These are phyloP conservation scores for Aspergillus flavus DNA, from an alignment of 2,329 filamentous ascomycete species.

Conservation along the genomic window DNA sequence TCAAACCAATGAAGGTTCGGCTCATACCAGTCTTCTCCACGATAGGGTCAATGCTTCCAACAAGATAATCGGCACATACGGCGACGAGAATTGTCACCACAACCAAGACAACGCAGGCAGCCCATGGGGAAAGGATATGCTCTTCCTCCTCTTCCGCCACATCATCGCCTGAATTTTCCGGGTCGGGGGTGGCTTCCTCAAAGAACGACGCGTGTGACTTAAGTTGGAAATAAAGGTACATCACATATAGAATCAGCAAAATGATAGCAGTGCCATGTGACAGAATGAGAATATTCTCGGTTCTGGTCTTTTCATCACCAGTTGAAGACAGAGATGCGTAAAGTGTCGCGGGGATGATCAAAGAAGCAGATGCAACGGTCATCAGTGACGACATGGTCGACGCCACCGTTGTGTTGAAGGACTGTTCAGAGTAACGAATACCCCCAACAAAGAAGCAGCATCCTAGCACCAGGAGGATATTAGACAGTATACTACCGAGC, in stretches of 20 bases:
- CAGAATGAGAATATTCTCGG: conserved; percentile 66
- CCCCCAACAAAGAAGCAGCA: conserved; percentile 80
- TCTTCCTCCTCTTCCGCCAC: conserved; percentile 51
- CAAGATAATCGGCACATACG: conserved; percentile 75
- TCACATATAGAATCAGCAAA: conserved; percentile 71
- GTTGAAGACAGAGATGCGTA: conserved; percentile 63
- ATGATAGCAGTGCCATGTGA: conserved; percentile 78
- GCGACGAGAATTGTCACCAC: conserved; percentile 70
- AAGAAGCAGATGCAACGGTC: conserved; percentile 73
- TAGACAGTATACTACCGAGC: conserved; percentile 93
- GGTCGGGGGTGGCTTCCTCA: conserved; percentile 48
- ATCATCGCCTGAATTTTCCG: conserved; percentile 22
- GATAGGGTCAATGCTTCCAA: conserved; percentile 73
- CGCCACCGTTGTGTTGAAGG: conserved; percentile 53
- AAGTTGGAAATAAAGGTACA: conserved; percentile 79
- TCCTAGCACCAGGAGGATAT: conserved; percentile 83
- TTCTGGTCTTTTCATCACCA: conserved; percentile 31
- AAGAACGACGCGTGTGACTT: conserved; percentile 74
- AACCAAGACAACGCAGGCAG: conserved; percentile 68
- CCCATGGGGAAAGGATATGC: conserved; percentile 62
- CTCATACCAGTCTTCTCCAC: conserved; percentile 71
- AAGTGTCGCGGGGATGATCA: conserved; percentile 77
- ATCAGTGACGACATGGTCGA: conserved; percentile 67
- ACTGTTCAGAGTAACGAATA: conserved; percentile 69
- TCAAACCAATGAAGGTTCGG: conserved; percentile 79